Conservation (phyloP, 2,329 filamentous ascomycete species). For the Neonectria hederae region DNA sequence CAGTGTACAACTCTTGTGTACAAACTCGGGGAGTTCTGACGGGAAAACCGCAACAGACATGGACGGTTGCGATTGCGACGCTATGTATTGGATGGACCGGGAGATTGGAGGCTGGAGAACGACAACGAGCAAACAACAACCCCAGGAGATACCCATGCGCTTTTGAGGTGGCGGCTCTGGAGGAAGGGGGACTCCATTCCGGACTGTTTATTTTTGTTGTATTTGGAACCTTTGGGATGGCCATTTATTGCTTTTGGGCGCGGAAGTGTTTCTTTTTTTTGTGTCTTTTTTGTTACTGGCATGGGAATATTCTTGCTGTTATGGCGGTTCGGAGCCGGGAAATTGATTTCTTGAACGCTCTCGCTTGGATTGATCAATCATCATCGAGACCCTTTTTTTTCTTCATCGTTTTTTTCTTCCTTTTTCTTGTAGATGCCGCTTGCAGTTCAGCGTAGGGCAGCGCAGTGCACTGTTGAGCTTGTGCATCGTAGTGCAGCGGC, state of each 20-base stretch:
- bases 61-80: slow-evolving; percentile 36
- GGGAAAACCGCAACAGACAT: slow-evolving; percentile 23
- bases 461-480: neutral
- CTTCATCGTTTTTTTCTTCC: slow-evolving; percentile 14
- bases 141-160: slow-evolving; percentile 44
- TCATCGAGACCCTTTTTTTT: slow-evolving; percentile 19
- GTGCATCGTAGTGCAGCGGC: neutral
- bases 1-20: slow-evolving; percentile 39
- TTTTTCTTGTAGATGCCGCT: slow-evolving; percentile 9
- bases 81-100: slow-evolving; percentile 38
- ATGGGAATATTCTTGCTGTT: slow-evolving; percentile 33
- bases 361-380: slow-evolving; percentile 21
- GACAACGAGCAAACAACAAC: slow-evolving; percentile 41
- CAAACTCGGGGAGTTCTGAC: slow-evolving; percentile 29
- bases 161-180: slow-evolving; percentile 40
- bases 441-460: neutral
- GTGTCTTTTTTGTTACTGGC: slow-evolving; percentile 24
- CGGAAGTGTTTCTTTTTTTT: slow-evolving; percentile 25
- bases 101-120: slow-evolving; percentile 43
- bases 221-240: slow-evolving; percentile 26
- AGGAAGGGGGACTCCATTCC: slow-evolving; percentile 43
- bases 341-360: slow-evolving; percentile 39
- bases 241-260: slow-evolving; percentile 28
- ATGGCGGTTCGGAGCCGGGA: slow-evolving; percentile 36
- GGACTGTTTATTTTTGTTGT: slow-evolving; percentile 33